Conservation (phyloP, 805 yeast species). For the Metschnikowia santaceciliae region DNA sequence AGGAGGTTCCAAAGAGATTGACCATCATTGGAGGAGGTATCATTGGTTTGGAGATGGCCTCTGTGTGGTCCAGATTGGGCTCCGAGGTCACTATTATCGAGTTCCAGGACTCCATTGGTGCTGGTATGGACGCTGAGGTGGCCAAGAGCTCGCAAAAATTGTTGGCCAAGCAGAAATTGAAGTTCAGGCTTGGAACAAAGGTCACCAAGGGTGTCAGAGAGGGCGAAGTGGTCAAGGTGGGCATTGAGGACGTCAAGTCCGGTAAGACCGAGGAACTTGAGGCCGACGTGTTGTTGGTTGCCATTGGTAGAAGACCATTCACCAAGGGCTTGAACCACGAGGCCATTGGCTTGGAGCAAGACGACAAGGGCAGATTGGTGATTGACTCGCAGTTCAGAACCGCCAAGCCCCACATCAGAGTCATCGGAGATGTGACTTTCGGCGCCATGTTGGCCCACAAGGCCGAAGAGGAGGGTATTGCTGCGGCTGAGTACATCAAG, state of each 20-base stretch:
- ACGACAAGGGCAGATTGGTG: conserved; percentile 87
- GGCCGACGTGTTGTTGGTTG: conserved; percentile 91
- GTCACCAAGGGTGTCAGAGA: conserved; percentile 82
- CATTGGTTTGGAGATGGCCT: conserved; percentile 98
- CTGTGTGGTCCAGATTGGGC: conserved; percentile 94
- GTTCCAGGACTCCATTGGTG: conserved; percentile 89
- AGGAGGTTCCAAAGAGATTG: conserved; percentile 87
- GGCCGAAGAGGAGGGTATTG: conserved; percentile 99
- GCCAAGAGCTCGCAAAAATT: conserved; percentile 86
- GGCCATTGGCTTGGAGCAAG: conserved; percentile 83
- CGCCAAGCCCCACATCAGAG: conserved; percentile 88
- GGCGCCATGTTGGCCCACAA: conserved; percentile 99
- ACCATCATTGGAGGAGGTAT: conserved; percentile 99
- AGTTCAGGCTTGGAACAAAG: conserved; percentile 89
- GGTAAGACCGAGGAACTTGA: conserved; percentile 78
- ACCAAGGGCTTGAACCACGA: conserved; percentile 87
- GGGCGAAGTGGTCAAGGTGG: conserved; percentile 84
- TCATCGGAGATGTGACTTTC: conserved; percentile 96
- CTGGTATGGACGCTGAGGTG: conserved; percentile 97
- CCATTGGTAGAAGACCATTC: conserved; percentile 98
- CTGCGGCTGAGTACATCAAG: conserved; percentile 94
- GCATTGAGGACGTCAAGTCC: conserved; percentile 82
- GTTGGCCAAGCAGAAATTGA: conserved; percentile 90
- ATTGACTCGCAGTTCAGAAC: conserved; percentile 93
- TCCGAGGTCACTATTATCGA: conserved; percentile 93